Evolutionary conservation across 2,329 filamentous ascomycete species (phyloP).

Genomic region (Aspergillus amoenus): DNA sequence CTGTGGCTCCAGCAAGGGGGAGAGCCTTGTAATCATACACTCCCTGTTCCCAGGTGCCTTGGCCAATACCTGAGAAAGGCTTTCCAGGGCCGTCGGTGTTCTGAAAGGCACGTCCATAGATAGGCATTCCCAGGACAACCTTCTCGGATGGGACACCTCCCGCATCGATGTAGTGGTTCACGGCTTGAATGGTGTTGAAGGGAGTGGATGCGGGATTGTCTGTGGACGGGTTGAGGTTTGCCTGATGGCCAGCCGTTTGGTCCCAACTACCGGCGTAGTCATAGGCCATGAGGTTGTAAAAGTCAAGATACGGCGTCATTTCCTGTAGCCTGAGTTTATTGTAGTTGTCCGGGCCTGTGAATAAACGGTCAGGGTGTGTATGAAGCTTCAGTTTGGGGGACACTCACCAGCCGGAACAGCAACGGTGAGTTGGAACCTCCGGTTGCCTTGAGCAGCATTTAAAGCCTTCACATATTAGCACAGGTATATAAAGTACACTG

Average conservation of each 20-base stretch:
- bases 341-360: constrained; percentile 41
- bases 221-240: constrained; percentile 68
- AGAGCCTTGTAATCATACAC: constrained; percentile 87
- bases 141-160: constrained; percentile 65
- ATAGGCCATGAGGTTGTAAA: constrained; percentile 72
- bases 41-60: constrained; percentile 75
- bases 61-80: constrained; percentile 70
- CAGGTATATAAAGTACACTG: background rate
- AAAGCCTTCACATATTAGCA: constrained; percentile 30
- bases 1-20: constrained; percentile 65
- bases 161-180: constrained; percentile 66
- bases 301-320: constrained; percentile 51
- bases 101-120: constrained; percentile 88
- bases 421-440: constrained; percentile 50
- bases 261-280: constrained; percentile 87
- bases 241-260: constrained; percentile 69
- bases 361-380: background rate
- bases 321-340: constrained; percentile 42
- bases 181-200: constrained; percentile 70
- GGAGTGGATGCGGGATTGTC: constrained; percentile 68
- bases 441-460: constrained; percentile 38
- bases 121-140: constrained; percentile 87
- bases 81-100: constrained; percentile 74
- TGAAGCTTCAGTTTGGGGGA: background rate
- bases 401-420: constrained; percentile 47